Evolutionary conservation across 257 asterid genomes (phyloP).

Genomic region (Solanum acaule): DNA sequence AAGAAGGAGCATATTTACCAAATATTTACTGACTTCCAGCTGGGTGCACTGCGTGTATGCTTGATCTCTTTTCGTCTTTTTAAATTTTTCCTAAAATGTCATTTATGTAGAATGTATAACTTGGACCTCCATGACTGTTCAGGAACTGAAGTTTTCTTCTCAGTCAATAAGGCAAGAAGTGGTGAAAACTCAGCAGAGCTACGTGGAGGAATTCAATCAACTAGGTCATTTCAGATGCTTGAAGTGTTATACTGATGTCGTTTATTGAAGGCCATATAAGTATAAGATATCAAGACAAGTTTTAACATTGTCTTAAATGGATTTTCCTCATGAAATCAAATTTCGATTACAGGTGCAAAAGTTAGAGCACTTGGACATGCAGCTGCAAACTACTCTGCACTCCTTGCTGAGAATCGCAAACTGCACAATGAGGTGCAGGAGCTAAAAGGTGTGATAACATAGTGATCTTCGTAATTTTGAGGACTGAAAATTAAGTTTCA

Average conservation of each 20-base stretch:
- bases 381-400: slow-evolving; percentile 38
- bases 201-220: slow-evolving; percentile 42
- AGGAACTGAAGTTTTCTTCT: slow-evolving; percentile 25
- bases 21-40: slow-evolving; percentile 63
- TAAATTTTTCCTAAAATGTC: neutral
- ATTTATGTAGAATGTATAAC: neutral
- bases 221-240: neutral
- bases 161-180: slow-evolving; percentile 73
- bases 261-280: neutral
- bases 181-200: slow-evolving; percentile 43
- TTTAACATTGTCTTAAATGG: neutral
- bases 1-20: slow-evolving; percentile 48
- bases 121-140: neutral
- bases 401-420: slow-evolving; percentile 60
- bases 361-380: slow-evolving; percentile 41
- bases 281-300: neutral
- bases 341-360: slow-evolving; percentile 27
- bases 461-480: neutral
- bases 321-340: neutral
- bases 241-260: neutral
- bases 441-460: slow-evolving; percentile 52
- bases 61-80: neutral
- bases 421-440: slow-evolving; percentile 76
- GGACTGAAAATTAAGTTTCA: neutral
- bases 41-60: slow-evolving; percentile 70